Percentiles rank a stretch among this genome's conserved stretches.
Evolutionary conservation across 1,284 basidiomycete genomes (phyloP).

Genomic region (Mycosarcoma mackinlayi): DNA sequence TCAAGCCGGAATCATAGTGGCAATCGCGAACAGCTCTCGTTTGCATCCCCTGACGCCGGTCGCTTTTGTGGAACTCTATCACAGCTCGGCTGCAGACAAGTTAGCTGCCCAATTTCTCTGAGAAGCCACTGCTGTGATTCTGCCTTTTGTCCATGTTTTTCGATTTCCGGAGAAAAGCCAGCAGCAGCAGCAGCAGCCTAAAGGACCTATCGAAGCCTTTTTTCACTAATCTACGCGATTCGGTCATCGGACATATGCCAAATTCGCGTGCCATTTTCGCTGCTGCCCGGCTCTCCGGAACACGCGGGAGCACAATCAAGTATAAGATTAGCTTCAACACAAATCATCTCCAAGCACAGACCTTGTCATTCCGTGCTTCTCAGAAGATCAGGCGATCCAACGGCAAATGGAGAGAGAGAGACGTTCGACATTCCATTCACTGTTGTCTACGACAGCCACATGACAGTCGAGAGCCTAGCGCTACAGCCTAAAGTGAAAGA

Average conservation of each 20-base stretch:
- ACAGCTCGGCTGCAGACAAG: slow-evolving; percentile 1
- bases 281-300: too few relatives aligned
- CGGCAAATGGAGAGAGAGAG: neutral
- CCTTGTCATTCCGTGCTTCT: neutral
- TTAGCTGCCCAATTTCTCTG: neutral
- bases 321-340: too few relatives aligned
- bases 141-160: neutral
- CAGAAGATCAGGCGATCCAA: neutral
- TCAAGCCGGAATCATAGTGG: neutral
- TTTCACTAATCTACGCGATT: slow-evolving; percentile 1
- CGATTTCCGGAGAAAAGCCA: too few relatives aligned
- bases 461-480: neutral
- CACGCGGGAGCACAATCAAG: too few relatives aligned
- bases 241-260: slow-evolving; percentile 15
- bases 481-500: slow-evolving; percentile 5
- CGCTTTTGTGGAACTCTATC: neutral
- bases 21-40: slow-evolving; percentile 1
- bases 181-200: too few relatives aligned
- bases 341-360: too few relatives aligned
- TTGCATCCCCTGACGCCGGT: slow-evolving; percentile 4
- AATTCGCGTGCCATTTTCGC: too few relatives aligned
- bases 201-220: too few relatives aligned
- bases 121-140: neutral
- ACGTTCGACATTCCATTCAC: slow-evolving; percentile 15
- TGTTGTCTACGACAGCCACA: slow-evolving; percentile 1